Percentiles rank a stretch among this genome's conserved stretches.
Conservation (phyloP, 352 stramenopile species). For the Phytopythium kandeliae region DNA sequence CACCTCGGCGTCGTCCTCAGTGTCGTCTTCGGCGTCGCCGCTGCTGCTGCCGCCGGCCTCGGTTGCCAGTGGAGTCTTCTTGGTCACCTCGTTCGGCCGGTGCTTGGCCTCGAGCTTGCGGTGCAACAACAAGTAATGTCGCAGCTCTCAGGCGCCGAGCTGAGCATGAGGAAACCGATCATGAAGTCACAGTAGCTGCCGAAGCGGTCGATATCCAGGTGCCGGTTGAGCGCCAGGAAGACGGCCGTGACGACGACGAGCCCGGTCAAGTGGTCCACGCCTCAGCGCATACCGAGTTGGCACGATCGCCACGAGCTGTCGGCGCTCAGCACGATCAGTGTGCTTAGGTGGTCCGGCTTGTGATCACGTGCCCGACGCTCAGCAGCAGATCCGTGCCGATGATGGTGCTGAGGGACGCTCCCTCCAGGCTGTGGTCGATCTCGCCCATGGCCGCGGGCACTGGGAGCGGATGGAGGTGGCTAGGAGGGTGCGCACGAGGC, state of each 20-base stretch:
- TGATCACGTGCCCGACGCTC: slow-evolving; percentile 48
- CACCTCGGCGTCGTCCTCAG: slow-evolving; percentile 18
- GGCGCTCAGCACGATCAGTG: slow-evolving; percentile 80
- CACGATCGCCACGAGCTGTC: slow-evolving; percentile 75
- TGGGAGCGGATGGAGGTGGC: too few species aligned
- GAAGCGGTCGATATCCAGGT: slow-evolving; percentile 42
- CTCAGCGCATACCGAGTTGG: slow-evolving; percentile 85
- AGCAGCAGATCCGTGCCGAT: slow-evolving; percentile 39
- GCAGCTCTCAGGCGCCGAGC: slow-evolving; percentile 48
- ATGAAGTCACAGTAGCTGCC: slow-evolving; percentile 63
- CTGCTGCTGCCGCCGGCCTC: slow-evolving; percentile 10
- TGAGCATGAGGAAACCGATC: slow-evolving; percentile 80
- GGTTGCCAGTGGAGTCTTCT: slow-evolving; percentile 28
- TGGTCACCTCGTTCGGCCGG: slow-evolving; percentile 10
- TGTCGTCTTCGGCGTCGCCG: slow-evolving; percentile 7
- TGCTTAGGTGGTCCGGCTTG: slow-evolving; percentile 86
- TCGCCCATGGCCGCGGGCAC: too few species aligned
- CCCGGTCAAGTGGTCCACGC: slow-evolving; percentile 88
- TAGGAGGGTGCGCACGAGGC: too few species aligned
- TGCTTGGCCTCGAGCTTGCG: slow-evolving; percentile 12
- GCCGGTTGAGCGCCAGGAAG: slow-evolving; percentile 64
- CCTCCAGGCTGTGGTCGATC: slow-evolving; percentile 14
- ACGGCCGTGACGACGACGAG: slow-evolving; percentile 81
- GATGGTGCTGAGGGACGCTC: slow-evolving; percentile 33
- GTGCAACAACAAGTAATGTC: slow-evolving; percentile 47